Evolutionary conservation across 495 filamentous ascomycete genomes (phyloP).

Genomic region (Alectoria sarmentosa): DNA sequence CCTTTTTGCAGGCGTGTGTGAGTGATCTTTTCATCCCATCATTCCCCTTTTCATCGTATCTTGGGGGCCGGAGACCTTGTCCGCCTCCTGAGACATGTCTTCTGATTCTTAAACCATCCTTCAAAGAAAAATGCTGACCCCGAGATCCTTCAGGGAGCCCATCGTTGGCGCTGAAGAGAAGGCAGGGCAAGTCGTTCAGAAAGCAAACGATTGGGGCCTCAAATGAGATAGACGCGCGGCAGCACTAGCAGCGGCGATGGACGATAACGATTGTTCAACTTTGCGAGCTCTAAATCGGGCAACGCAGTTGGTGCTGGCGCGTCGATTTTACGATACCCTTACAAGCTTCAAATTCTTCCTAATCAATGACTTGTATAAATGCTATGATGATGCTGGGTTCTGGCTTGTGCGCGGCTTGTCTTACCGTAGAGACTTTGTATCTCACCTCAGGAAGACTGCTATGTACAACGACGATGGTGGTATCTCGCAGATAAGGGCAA

Average conservation of each 20-base stretch:
- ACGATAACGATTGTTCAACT: background rate
- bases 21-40: too few species aligned
- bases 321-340: background rate
- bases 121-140: too few species aligned
- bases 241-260: background rate
- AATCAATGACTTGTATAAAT: background rate
- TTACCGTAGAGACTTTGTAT: background rate
- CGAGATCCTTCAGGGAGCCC: too few species aligned
- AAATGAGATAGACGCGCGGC: background rate
- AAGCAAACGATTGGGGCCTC: background rate
- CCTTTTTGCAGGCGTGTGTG: conserved; percentile 81
- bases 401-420: background rate
- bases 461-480: background rate
- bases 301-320: background rate
- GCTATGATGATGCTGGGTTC: background rate
- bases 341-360: background rate
- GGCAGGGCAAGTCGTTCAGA: conserved; percentile 48
- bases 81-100: too few species aligned
- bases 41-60: too few species aligned
- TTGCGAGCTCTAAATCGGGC: background rate
- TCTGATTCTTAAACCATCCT: too few species aligned
- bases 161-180: conserved; percentile 54
- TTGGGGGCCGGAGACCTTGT: too few species aligned
- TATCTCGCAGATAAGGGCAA: background rate
- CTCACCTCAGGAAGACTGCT: background rate